A percentile compares a stretch with the other conserved stretches of the same genome.
Conservation (phyloP, 495 filamentous ascomycete genomes). For the Stereocaulon alpinum region DNA sequence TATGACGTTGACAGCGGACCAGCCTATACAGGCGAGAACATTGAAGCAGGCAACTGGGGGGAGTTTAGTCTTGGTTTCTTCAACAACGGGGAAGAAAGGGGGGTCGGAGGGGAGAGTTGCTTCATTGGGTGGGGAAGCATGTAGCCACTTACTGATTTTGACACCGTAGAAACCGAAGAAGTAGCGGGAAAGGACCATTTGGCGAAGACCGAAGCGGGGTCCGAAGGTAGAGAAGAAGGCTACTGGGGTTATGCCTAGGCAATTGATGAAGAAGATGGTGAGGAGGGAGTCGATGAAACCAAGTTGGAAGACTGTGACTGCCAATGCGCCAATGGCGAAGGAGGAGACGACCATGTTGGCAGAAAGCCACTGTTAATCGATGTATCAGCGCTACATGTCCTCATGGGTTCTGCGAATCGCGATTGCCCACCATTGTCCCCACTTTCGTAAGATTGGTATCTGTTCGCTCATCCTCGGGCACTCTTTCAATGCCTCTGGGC, state of each 20-base stretch:
- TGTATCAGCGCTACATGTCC: background rate
- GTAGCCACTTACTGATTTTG: constrained; percentile 52
- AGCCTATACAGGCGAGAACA: constrained; percentile 65
- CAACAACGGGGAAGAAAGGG: background rate
- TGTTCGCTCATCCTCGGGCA: constrained; percentile 61
- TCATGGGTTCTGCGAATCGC: background rate
- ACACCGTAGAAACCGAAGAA: constrained; percentile 68
- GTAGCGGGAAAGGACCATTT: constrained; percentile 79
- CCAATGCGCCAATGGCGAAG: constrained; percentile 70
- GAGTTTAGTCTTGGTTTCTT: constrained; percentile 25
- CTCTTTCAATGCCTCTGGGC: constrained; percentile 70
- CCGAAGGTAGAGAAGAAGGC: constrained; percentile 77
- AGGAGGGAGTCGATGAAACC: constrained; percentile 71
- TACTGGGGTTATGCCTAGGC: constrained; percentile 62
- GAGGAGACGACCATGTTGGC: constrained; percentile 78
- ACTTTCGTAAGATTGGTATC: constrained; percentile 57
- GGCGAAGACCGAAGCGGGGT: constrained; percentile 64
- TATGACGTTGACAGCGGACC: constrained; percentile 67
- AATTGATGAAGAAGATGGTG: constrained; percentile 67
- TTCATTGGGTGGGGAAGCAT: constrained; percentile 1
- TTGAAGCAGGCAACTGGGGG: constrained; percentile 54
- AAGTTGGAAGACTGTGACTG: constrained; percentile 53
- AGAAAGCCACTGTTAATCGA: constrained; percentile 56
- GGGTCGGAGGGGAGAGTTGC: background rate
- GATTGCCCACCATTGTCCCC: constrained; percentile 56